These are phyloP conservation scores for Haematococcus lacustris DNA, from an alignment of 139 green algal genomes.

Conservation along the genomic window DNA sequence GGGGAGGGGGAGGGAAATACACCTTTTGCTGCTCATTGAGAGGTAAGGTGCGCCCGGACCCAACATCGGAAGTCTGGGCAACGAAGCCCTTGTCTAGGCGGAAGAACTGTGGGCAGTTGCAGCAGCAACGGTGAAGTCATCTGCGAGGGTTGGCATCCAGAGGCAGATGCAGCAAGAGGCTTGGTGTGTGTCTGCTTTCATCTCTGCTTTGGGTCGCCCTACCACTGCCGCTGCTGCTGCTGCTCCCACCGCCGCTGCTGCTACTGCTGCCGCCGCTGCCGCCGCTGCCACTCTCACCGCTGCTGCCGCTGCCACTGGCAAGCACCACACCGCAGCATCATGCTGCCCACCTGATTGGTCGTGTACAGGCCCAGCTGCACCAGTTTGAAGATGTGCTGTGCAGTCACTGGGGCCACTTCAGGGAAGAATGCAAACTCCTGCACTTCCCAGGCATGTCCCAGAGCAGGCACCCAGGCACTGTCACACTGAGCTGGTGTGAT, in stretches of 20 bases:
- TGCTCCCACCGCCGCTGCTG: conserved; percentile 3
- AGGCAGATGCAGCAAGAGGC: neutral
- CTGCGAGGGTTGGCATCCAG: neutral
- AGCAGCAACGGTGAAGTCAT: neutral
- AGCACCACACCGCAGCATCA: too few relatives aligned
- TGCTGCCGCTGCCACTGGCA: too few relatives aligned
- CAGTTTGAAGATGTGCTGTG: conserved; percentile 69
- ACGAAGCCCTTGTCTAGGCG: conserved; percentile 85
- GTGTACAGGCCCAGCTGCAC: conserved; percentile 68
- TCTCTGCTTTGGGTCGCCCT: neutral
- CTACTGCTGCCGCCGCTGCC: neutral
- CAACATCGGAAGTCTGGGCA: conserved; percentile 52
- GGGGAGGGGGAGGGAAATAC: too few relatives aligned
- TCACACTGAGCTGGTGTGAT: too few relatives aligned
- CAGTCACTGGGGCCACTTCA: conserved; percentile 60
- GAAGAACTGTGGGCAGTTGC: conserved; percentile 15
- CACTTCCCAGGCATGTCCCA: neutral
- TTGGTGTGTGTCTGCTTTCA: neutral
- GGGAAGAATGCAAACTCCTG: conserved; percentile 28
- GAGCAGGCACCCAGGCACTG: neutral
- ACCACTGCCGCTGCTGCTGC: neutral
- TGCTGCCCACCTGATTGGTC: conserved; percentile 71
- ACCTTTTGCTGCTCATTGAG: conserved; percentile 54
- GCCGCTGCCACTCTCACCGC: neutral
- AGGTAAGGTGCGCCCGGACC: conserved; percentile 27